Base-by-base conservation (phyloP, 1,284 basidiomycete genomes). In the Irpex lacteus region DNA sequence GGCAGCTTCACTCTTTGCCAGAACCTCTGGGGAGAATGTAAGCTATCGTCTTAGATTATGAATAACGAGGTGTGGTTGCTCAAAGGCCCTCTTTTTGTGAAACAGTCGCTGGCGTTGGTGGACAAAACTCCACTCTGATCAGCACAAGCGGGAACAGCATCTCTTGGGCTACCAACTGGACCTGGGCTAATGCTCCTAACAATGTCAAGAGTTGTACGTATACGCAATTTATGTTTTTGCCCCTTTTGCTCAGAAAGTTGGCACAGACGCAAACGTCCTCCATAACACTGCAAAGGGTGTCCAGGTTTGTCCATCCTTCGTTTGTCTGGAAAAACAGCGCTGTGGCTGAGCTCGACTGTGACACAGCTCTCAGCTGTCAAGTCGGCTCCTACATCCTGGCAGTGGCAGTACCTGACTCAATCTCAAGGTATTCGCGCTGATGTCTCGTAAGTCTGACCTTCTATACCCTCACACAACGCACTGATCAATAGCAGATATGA, bases 101-200 rank as follows among this genome's bases (percentile, higher is more conserved):
- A 32, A 7, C 60, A 81, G 79, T 60, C n/a, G 73, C 75, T 38
- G 85, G 85, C 5, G 80, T 80, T 3, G 85, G 85, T 19, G 75
- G 70, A 18, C 84, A 86, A 69, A 77, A 73, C 57, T 83, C 84
- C 1, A 86, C 83, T 1, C 72, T 86, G 52, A 69, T 80, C 60
- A 77, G 74, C 64, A 69, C 80, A 4, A 75, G 74, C 21, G 78
- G 80, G 2, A 76, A 78, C 66, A 72, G 69, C 32, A 76, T 85
- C 18, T 78, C 83, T 5, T 87, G 85, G 85, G 77, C 77, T 47
- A 87, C 85, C 38, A 78, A 76, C 62, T 87, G 79, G 71, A 83
- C 73, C n/a, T 86, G 85, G 85, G 78, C 80, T 7, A 80, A 85
- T 67, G 78, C 75, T 59, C 74, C 77, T 36, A 85, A 85, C 70